Evolutionary conservation across 768 basidiomycete species (phyloP), one percentile per base, ranked within the genome.

Genomic region (Pisolithus tinctorius): DNA sequence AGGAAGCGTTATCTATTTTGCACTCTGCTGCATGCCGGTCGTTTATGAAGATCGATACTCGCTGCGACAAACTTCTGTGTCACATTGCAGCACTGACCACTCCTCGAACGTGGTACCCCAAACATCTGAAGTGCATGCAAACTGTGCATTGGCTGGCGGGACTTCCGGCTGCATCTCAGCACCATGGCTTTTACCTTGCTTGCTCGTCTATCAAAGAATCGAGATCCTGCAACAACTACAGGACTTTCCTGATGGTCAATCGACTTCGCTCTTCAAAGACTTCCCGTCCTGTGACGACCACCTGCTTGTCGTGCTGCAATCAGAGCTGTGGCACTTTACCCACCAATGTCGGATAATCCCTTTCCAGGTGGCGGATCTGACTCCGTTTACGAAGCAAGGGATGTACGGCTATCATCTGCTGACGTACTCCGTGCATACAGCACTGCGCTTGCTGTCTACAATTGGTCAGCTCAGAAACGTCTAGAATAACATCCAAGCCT

Each of bases 1-100:
- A 73, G 45, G 66, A 74, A 50, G 74, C 75, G 1, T 58, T 76
- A 20, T 50, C 54, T 40, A 63, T 69, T 44, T 58, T 75, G 39
- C 48, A 48, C 17, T 72, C 70, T 1, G 68, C 74, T 8, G 55
- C 58, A 14, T 69, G 60, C 34, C 61, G 57, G 36, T 75, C 77
- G 2, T 75, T 75, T 48, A 67, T 71, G 61, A 55, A 50, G 29
- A 60, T 72, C 11, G 55, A 55, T 6, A 3, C 39, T 4, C 52
- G 55, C 6, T 67, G 72, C 34, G 27, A 56, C 9, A 34, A 53
- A 16, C 57, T 73, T 40, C 59, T 77, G 31, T 52, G 47, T 27
- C 52, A 48, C n/a, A 72, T 76, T 40, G 50, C 50, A 13, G 38
- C 49, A 6, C 58, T 76, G 27, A 63, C 62, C 4, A 70, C 74